A percentile compares a stretch with the other conserved stretches of the same genome.
Conservation (phyloP, 768 basidiomycete genomes). For the Trametes sanguinea region DNA sequence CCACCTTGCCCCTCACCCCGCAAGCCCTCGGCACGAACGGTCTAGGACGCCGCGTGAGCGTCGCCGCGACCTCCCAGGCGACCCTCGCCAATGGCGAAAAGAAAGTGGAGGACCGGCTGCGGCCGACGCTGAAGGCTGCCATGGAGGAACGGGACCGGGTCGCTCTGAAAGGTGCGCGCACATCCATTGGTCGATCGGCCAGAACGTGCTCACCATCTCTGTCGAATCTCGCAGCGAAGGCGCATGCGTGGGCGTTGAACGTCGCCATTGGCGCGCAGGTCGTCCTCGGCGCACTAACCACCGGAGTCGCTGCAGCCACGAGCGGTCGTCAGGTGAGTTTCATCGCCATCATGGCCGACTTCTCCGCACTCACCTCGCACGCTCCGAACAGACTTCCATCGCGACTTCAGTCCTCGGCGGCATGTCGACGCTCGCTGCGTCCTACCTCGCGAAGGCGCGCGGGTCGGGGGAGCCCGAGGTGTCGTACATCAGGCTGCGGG, state of each 20-base stretch:
- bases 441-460: constrained; percentile 69
- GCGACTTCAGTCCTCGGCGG: constrained; percentile 52
- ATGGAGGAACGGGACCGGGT: constrained; percentile 48
- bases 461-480: constrained; percentile 72
- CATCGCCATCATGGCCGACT: not conserved
- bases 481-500: constrained; percentile 56
- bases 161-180: constrained; percentile 42
- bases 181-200: constrained; percentile 24
- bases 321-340: constrained; percentile 29
- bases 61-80: not conserved
- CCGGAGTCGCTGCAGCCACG: constrained; percentile 57
- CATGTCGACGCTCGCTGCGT: constrained; percentile 66
- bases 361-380: not conserved
- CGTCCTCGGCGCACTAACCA: constrained; percentile 64
- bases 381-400: constrained; percentile 36
- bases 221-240: constrained; percentile 31
- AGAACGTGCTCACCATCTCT: not conserved
- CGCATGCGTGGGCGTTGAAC: constrained; percentile 39
- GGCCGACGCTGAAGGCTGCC: constrained; percentile 55
- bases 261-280: constrained; percentile 65
- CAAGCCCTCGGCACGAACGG: not conserved
- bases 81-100: constrained; percentile 8
- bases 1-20: not conserved
- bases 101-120: constrained; percentile 52
- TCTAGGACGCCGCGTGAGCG: not conserved